These are phyloP conservation scores for Corylus americana DNA, from an alignment of 306 rosid genomes.

Conservation along the genomic window DNA sequence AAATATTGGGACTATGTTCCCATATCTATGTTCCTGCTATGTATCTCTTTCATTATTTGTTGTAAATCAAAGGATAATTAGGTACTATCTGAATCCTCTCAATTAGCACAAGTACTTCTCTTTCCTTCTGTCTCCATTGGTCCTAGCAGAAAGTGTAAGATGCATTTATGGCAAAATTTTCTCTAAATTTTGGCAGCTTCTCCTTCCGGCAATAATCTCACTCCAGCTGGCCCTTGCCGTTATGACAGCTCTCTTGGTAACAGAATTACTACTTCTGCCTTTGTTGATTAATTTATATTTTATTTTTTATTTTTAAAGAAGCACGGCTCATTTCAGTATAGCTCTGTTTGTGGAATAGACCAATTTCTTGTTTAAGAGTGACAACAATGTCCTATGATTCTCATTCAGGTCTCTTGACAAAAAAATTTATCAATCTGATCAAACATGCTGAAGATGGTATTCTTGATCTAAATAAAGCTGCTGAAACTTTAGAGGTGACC, in stretches of 20 bases:
- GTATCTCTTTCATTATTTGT: neutral
- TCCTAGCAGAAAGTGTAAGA: constrained; percentile 12
- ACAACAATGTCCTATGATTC: constrained; percentile 19
- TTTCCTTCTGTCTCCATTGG: constrained; percentile 8
- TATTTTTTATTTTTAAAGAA: neutral
- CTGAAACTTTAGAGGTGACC: constrained; percentile 89
- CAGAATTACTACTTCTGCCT: constrained; percentile 23
- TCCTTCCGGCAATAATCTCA: constrained; percentile 77
- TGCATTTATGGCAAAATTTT: constrained; percentile 3
- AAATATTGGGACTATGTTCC: constrained; percentile 26
- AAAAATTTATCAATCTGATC: constrained; percentile 88
- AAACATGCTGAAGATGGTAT: constrained; percentile 87
- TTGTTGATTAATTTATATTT: neutral
- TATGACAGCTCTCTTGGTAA: constrained; percentile 97
- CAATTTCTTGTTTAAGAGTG: constrained; percentile 9
- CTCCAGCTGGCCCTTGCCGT: constrained; percentile 97
- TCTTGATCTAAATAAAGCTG: constrained; percentile 84
- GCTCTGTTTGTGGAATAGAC: neutral
- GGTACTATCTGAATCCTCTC: neutral
- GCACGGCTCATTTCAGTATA: neutral
- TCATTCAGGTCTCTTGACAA: constrained; percentile 78
- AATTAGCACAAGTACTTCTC: neutral
- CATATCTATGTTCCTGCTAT: neutral
- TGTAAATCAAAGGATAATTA: constrained; percentile 1
- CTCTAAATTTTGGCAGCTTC: constrained; percentile 65